These are phyloP conservation scores for Exophiala sp. DNA, from an alignment of 2,329 filamentous ascomycete genomes.

Conservation along the genomic window DNA sequence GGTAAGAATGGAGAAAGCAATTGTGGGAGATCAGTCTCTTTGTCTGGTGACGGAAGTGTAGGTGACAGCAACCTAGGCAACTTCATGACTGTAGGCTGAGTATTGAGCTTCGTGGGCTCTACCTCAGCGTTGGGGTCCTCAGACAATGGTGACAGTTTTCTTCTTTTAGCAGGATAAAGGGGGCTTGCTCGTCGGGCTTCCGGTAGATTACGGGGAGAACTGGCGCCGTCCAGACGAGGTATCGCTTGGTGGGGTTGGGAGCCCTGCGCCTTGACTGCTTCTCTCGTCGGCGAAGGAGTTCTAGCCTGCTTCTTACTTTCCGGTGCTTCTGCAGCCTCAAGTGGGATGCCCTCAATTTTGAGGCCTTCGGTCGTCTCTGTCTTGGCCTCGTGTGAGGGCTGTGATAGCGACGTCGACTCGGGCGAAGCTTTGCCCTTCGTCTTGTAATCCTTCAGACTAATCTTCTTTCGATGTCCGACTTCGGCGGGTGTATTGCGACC, in stretches of 20 bases:
- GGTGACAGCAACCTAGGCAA: conserved; percentile 25
- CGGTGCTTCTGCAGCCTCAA: neutral
- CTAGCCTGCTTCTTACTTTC: conserved; percentile 6
- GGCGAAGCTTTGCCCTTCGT: conserved; percentile 45
- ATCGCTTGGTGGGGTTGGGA: neutral
- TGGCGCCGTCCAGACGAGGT: conserved; percentile 5
- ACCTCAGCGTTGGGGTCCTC: conserved; percentile 8
- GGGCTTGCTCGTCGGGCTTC: conserved; percentile 22
- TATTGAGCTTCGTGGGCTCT: conserved; percentile 4
- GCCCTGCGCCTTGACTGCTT: neutral
- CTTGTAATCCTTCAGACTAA: conserved; percentile 57
- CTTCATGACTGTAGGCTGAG: conserved; percentile 13
- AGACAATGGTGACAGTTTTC: conserved; percentile 34
- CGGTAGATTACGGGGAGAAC: conserved; percentile 3
- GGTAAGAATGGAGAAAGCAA: conserved; percentile 27
- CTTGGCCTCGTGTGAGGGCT: neutral
- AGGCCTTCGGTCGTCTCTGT: neutral
- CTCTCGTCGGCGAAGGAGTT: neutral
- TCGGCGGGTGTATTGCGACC: conserved; percentile 39
- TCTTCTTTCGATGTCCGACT: conserved; percentile 52
- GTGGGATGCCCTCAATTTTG: neutral
- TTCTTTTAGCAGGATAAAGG: conserved; percentile 36
- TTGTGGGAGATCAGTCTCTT: conserved; percentile 21
- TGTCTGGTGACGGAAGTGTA: conserved; percentile 25
- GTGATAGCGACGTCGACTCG: conserved; percentile 8